Percentiles rank a stretch among this genome's conserved stretches.
Conservation (phyloP, 1,139 yeast genomes). For the Magnusiomyces fungicola region DNA sequence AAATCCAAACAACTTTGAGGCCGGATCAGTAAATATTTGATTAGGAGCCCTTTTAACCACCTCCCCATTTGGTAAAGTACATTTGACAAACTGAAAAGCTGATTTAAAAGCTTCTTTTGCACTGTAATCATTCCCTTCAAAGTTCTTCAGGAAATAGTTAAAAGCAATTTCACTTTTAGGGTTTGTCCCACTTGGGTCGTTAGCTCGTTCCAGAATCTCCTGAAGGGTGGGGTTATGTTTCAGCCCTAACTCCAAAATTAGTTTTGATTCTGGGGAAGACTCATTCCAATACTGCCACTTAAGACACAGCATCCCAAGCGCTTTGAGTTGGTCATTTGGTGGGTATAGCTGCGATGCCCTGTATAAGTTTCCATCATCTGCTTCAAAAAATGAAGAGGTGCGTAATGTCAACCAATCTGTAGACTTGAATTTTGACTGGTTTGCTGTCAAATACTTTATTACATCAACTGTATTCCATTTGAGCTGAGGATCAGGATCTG, state of each 20-base stretch:
- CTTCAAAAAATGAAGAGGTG: constrained; percentile 28
- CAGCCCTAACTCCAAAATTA: constrained; percentile 31
- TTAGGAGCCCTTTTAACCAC: constrained; percentile 21
- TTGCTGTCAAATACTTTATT: constrained; percentile 30
- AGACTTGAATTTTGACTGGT: constrained; percentile 23
- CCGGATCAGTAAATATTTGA: constrained; percentile 25
- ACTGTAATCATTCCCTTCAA: constrained; percentile 21
- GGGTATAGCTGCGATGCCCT: constrained; percentile 28
- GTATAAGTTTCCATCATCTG: constrained; percentile 18
- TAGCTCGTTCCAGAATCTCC: constrained; percentile 22
- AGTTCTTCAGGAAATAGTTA: constrained; percentile 17
- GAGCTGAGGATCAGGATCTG: constrained; percentile 24
- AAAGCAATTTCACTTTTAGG: constrained; percentile 24
- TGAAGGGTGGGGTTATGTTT: constrained; percentile 24
- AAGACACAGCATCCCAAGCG: constrained; percentile 29
- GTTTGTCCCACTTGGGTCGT: constrained; percentile 9
- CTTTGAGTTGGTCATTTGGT: constrained; percentile 27
- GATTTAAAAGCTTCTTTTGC: constrained; percentile 15
- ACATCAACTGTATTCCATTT: constrained; percentile 35
- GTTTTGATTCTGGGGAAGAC: constrained; percentile 26
- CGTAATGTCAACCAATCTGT: constrained; percentile 30
- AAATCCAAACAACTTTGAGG: constrained; percentile 28
- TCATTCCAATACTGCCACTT: constrained; percentile 30
- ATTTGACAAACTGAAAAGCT: constrained; percentile 23
- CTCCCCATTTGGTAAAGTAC: constrained; percentile 16